These are phyloP conservation scores for Przewalskia tangutica DNA, from an alignment of 257 asterid genomes.

Conservation along the genomic window DNA sequence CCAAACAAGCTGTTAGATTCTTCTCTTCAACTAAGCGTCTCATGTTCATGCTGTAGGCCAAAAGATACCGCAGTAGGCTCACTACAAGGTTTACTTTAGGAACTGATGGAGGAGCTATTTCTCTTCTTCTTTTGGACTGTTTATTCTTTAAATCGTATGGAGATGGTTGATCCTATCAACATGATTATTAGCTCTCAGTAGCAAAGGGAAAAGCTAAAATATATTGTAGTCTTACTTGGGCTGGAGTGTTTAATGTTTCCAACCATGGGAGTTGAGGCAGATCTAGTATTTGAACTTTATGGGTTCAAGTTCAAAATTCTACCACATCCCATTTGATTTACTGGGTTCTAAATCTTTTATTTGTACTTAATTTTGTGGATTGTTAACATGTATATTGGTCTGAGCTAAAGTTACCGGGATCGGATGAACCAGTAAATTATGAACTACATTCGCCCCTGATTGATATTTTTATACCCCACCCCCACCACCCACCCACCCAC, in stretches of 20 bases:
- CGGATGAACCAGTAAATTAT: too few species aligned
- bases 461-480: too few species aligned
- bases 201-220: not conserved
- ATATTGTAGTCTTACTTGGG: not conserved
- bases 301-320: too few species aligned
- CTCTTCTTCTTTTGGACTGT: not conserved
- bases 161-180: not conserved
- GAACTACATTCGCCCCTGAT: too few species aligned
- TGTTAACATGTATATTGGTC: too few species aligned
- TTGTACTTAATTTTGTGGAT: too few species aligned
- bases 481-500: rapidly evolving
- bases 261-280: not conserved
- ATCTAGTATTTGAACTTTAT: too few species aligned
- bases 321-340: too few species aligned
- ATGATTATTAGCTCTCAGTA: not conserved
- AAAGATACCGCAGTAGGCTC: not conserved
- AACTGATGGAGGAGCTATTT: not conserved
- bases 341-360: too few species aligned
- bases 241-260: not conserved
- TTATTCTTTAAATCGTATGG: not conserved
- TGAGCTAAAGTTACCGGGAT: too few species aligned
- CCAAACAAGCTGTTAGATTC: too few species aligned
- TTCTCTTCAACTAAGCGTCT: not conserved
- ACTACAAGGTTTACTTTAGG: not conserved
- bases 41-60: not conserved